Percentiles rank a stretch among this genome's conserved stretches.
These are phyloP conservation scores for Carex pumila DNA, from an alignment of 176 grass and related monocot species.

Conservation along the genomic window DNA sequence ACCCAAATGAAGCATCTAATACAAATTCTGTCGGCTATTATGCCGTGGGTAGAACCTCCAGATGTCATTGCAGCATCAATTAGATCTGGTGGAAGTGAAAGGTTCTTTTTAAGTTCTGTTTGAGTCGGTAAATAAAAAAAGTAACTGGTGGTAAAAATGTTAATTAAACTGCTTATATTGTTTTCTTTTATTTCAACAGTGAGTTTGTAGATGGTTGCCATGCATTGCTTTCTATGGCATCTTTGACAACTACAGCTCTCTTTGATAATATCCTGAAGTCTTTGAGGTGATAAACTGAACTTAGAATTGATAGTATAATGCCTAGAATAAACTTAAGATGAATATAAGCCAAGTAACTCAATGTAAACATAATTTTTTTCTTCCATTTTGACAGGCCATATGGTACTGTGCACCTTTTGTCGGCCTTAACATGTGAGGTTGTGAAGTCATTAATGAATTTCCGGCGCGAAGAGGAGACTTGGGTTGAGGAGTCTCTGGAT, in stretches of 20 bases:
- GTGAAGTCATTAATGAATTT: slow-evolving; percentile 60
- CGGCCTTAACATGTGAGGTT: slow-evolving; percentile 80
- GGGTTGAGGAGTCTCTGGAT: slow-evolving; percentile 79
- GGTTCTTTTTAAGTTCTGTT: slow-evolving; percentile 33
- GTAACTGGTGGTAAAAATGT: slow-evolving; percentile 25
- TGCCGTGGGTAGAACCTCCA: slow-evolving; percentile 87
- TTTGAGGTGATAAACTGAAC: slow-evolving; percentile 49
- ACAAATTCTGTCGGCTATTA: slow-evolving; percentile 71
- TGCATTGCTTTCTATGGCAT: slow-evolving; percentile 77
- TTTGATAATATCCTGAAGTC: slow-evolving; percentile 88
- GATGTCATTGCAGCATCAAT: slow-evolving; percentile 62
- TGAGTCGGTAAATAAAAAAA: slow-evolving; percentile 12
- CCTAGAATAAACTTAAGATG: not conserved
- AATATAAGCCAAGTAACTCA: not conserved
- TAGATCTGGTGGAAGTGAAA: slow-evolving; percentile 71
- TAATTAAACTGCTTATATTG: slow-evolving; percentile 25
- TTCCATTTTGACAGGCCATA: slow-evolving; percentile 54
- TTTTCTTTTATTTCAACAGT: slow-evolving; percentile 32
- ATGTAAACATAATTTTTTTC: not conserved
- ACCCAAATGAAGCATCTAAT: slow-evolving; percentile 79
- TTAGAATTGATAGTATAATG: not conserved
- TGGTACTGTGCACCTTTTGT: slow-evolving; percentile 75
- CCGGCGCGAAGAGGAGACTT: slow-evolving; percentile 80
- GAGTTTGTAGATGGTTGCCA: slow-evolving; percentile 97
- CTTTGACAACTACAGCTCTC: slow-evolving; percentile 59